Base-by-base conservation (phyloP, 371 early-diverging fungal genomes). In the Lichtheimia ornata region DNA sequence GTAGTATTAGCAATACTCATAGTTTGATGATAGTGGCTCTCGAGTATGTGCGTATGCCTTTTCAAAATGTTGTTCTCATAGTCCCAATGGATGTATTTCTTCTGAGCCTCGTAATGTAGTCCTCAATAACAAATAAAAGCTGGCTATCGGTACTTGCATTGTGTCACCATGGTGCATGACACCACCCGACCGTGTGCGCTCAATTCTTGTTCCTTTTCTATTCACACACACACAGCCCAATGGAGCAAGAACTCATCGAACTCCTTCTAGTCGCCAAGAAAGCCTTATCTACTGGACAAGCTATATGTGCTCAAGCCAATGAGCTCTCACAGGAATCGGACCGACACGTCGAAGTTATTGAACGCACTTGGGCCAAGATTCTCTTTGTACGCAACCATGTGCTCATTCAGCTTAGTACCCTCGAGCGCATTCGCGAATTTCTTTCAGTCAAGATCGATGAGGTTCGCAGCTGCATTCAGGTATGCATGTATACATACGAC, bases 201-300 rank as follows among this genome's bases (percentile, higher is more conserved):
- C 17, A 30, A 53, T 27, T 18, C 30, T n/a, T 27, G 28, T 44
- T 20, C 57, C 41, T 7, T 30, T 25, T 20, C 20, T 20, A 5
- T 17, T 28, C 20, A 25, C 54, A 25, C 54, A 13, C 54, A 20
- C 56, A 25, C 14, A 17, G 25, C 18, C 15, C 43, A 20, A 79
- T 79, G 74, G 77, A 79, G 43, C 77, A 80, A 60, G 72, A 80
- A 41, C 63, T 80, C 15, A 74, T 80, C 5, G 70, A 71, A 20
- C 52, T 80, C n/a, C 56, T 80, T 15, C 24, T 80, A 22, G 58
- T 62, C 18, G 73, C 80, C 5, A 80, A 80, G 54, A 77, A 77
- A 28, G 80, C 80, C 0, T 51, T 80, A 41, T 66, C 64, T 1
- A 65, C 71, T 20, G 80, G 80, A 2, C 71, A 77, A 56, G 47